Conservation (phyloP, 1,284 basidiomycete species). For the Pseudozyma flocculosa region DNA sequence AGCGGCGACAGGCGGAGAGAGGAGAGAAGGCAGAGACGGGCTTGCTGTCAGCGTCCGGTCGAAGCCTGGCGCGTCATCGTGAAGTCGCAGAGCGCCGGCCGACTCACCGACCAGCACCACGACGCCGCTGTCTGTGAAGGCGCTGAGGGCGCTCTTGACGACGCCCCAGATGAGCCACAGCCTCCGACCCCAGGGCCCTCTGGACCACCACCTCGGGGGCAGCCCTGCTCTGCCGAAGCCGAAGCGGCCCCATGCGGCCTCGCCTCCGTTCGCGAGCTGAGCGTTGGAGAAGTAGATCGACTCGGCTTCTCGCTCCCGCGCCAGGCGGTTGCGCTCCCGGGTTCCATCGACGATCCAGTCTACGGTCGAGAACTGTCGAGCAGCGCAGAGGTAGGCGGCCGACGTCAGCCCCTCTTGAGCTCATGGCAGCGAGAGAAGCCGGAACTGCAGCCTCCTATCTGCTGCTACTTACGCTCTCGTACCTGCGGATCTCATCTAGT, state of each 20-base stretch:
- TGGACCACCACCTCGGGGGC: constrained; percentile 39
- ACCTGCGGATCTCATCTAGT: constrained; percentile 47
- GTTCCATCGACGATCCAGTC: constrained; percentile 57
- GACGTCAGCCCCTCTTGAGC: too few relatives aligned
- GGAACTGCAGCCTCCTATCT: too few relatives aligned
- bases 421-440: too few relatives aligned
- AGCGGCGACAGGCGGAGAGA: not conserved
- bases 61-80: too few relatives aligned
- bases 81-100: too few relatives aligned
- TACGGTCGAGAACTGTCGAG: constrained; percentile 43
- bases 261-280: constrained; percentile 33
- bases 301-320: constrained; percentile 34
- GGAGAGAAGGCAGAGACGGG: too few relatives aligned
- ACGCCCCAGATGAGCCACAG: constrained; percentile 41
- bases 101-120: constrained; percentile 50
- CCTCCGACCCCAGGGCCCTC: constrained; percentile 23
- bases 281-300: constrained; percentile 35
- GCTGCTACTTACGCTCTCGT: constrained; percentile 37
- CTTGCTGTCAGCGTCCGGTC: too few relatives aligned
- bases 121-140: constrained; percentile 49
- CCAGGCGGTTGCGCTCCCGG: constrained; percentile 49
- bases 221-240: constrained; percentile 24
- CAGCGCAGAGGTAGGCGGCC: too few relatives aligned
- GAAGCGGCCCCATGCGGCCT: constrained; percentile 23
- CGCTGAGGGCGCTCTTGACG: constrained; percentile 29